Evolutionary conservation across 2,329 filamentous ascomycete species (phyloP), one percentile per base, ranked within the genome.

Genomic region (Myotisia sp.): DNA sequence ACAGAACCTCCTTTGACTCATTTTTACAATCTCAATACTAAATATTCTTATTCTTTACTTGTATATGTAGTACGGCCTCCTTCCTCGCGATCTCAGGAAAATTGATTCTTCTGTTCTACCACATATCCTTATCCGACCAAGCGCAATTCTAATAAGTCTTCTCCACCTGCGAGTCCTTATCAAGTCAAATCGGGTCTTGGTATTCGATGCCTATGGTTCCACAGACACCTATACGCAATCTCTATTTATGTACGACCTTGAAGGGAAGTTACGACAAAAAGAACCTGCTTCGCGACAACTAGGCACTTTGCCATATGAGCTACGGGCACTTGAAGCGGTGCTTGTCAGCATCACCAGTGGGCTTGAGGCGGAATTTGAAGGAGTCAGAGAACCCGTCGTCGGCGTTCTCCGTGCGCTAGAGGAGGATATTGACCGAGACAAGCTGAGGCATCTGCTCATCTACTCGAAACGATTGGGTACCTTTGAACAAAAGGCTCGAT

Each of bases 131-230:
- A 77, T 98, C 43, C 84, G 90, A 21, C 85, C 84, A 5, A 86
- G 81, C 5, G 84, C 87, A 3, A 95, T 98, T 42, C 69, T 98
- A 2, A 80, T 98, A 47, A 98, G 95, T 52, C 70, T 98, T 7
- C 73, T 95, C n/a, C 90, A 98, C 56, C 74, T 98, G 30, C 82
- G 90, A 41, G 90, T 93, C 34, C 70, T 98, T 16, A 93, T 98
- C 55, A 94, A 94, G 62, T 74, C 86, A 43, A 83, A 98, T 51
- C 79, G 86, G 16, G 85, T 98, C 5, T 72, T 98, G 16, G 77
- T 98, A 4, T 95, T 98, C 54, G 90, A 95, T 50, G 83, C 90
- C 9, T 95, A 93, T 58, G 90, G 90, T 19, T 90, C 84, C 26
- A 86, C 84, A 39, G 84, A 92, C 46, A 92, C 85, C 0, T 93